Evolutionary conservation across 106 monocot genomes (phyloP), one percentile per base, ranked within the genome.

Genomic region (Dioscorea alata): DNA sequence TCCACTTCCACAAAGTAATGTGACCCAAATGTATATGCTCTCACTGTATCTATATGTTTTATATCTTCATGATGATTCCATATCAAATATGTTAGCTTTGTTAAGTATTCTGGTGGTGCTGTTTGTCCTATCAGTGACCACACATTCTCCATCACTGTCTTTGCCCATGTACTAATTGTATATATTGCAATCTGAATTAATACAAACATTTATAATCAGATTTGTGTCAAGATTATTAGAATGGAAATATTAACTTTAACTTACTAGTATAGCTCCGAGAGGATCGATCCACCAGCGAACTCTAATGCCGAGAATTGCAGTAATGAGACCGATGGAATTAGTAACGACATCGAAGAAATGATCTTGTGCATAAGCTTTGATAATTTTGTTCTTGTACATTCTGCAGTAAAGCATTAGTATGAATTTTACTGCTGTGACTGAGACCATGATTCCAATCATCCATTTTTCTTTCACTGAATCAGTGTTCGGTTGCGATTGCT

Each of bases 261-360:
- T 72, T 70, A 94, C 94, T 69, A 90, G 14, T 49, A 95, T 95
- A 20, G 94, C 94, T 21, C 94, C 94, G 2, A 72, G 13, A 0
- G 94, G 91, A 52, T 94, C 94, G 60, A 94, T 87, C 94, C 94
- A 94, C 90, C 94, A 90, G 12, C 58, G 67, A 19, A 69, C 63
- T 61, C 56, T 63, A 6, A 76, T 66, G 4, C 89, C 94, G 4
- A 94, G 83, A 17, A 90, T n/a, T n/a, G 94, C 84, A 0, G 90
- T 59, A 0, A 60, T 78, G 5, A 94, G 71, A 50, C 94, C 94
- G 21, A 87, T 72, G 15, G 90, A 85, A 72, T 94, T 94, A 2
- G 94, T 94, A 64, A 94, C 87, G 31, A 94, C 94, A 54, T 94
- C 94, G 6, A 94, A 94, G 67, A 90, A 79, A 51, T 94, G 94